Base-by-base conservation (phyloP, 371 early-diverging fungal genomes). In the Dinochytrium kinnereticum region DNA sequence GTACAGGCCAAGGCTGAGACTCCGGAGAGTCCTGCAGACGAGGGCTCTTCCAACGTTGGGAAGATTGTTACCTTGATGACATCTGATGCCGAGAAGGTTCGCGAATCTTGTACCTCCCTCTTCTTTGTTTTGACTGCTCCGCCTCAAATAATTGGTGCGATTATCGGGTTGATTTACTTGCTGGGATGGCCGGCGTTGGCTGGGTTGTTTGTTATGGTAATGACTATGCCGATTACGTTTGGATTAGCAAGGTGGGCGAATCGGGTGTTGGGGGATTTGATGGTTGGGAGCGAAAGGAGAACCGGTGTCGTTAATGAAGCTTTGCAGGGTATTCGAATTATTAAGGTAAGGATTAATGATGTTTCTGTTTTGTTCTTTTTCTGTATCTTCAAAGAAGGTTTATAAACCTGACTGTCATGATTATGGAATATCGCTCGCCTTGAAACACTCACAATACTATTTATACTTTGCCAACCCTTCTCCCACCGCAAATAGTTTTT, bases 241-340 rank as follows among this genome's bases (percentile, higher is more conserved):
- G 13, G 28, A 19, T 37, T 59, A 26, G 76, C 61, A 7, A 36
- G 10, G 17, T 68, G 72, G 69, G 7, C 71, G 44, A 76, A 76
- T 44, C 57, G 37, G n/a, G 64, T 71, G 17, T 81, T 82, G 51
- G 67, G 71, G 30, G 57, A 59, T 37, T 38, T 81, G 21, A 80
- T 82, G 44, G 66, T 51, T 2, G 73, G 74, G n/a, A 84, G 83
- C 17, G 88, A 87, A 69, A 51, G 51, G 13, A 65, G 88, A 10
- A 78, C 86, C 17, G 79, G 68, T 33, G 72, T 75, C 31, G 80
- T 79, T 59, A 84, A 85, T 67, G 88, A 87, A 70, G 57, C 80
- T 2, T 67, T 86, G 30, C 75, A 81, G 37, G 82, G 84, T 2
- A 88, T 88, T 40, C 77, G 84, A 5, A 76, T 87, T 44, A 65